Conservation (phyloP, 139 green algal species). For the Coelastrella sp. region DNA sequence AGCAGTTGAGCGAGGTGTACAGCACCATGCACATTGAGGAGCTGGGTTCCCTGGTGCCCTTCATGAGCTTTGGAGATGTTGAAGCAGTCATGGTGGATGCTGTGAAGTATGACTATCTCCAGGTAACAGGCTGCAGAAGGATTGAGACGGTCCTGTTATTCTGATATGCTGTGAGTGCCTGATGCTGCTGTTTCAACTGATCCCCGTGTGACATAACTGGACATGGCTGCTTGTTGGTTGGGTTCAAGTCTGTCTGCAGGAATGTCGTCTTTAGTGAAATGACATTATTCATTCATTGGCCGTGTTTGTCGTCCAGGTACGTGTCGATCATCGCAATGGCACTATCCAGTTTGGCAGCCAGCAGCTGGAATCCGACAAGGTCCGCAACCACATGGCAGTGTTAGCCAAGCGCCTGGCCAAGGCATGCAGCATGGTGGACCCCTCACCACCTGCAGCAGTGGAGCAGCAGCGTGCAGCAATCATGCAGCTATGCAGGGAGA, state of each 20-base stretch:
- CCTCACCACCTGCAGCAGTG: slow-evolving; percentile 43
- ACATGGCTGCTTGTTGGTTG: too few species aligned
- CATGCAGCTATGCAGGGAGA: slow-evolving; percentile 58
- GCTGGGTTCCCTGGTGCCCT: slow-evolving; percentile 66
- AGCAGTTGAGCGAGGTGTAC: slow-evolving; percentile 90
- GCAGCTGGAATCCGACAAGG: slow-evolving; percentile 69
- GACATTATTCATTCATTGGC: not conserved
- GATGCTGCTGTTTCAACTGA: too few species aligned
- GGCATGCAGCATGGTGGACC: slow-evolving; percentile 72
- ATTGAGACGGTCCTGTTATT: too few species aligned
- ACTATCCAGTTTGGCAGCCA: slow-evolving; percentile 91
- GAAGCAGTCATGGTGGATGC: slow-evolving; percentile 93
- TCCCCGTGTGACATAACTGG: too few species aligned
- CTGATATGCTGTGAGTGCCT: too few species aligned
- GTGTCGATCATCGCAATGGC: slow-evolving; percentile 92
- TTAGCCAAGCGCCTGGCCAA: slow-evolving; percentile 80
- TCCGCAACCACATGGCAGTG: slow-evolving; percentile 59
- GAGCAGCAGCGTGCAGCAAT: slow-evolving; percentile 51
- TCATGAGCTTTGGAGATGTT: slow-evolving; percentile 73
- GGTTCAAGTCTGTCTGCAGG: too few species aligned
- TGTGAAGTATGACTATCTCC: slow-evolving; percentile 90
- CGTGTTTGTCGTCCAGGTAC: slow-evolving; percentile 57
- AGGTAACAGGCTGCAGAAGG: too few species aligned
- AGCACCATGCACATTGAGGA: slow-evolving; percentile 64
- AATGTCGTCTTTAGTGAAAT: too few species aligned